These are phyloP conservation scores for Backusella circina DNA, from an alignment of 192 early-diverging fungal genomes.

Conservation along the genomic window DNA sequence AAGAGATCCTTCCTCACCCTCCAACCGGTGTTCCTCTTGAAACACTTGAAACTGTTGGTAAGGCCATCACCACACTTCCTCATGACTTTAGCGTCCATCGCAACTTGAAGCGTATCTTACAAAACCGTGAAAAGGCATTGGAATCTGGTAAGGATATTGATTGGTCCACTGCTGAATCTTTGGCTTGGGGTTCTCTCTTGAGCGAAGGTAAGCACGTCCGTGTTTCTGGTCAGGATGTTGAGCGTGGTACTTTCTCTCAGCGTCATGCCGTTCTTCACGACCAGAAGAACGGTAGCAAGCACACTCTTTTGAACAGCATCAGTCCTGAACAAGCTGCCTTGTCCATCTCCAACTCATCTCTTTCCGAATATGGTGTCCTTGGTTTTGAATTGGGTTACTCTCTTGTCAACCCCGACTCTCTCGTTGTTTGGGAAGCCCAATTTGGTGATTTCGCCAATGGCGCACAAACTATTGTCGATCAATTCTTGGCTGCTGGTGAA, in stretches of 20 bases:
- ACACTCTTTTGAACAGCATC: constrained; percentile 85
- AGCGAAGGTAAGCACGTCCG: constrained; percentile 90
- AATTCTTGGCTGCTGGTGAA: constrained; percentile 94
- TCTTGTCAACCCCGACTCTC: constrained; percentile 88
- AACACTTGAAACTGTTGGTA: constrained; percentile 78
- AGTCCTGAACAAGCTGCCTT: constrained; percentile 86
- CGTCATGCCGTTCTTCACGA: constrained; percentile 96
- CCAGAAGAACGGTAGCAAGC: constrained; percentile 80
- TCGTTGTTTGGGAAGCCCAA: constrained; percentile 98
- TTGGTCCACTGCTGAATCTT: constrained; percentile 92
- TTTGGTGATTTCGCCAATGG: constrained; percentile 98
- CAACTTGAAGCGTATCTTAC: constrained; percentile 83
- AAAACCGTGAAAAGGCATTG: constrained; percentile 78
- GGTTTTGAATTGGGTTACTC: constrained; percentile 99
- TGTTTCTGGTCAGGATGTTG: constrained; percentile 95
- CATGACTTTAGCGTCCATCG: constrained; percentile 82
- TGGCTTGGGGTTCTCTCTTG: constrained; percentile 91
- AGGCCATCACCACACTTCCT: constrained; percentile 77
- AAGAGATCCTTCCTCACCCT: constrained; percentile 63
- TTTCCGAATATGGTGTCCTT: constrained; percentile 93
- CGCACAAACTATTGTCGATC: constrained; percentile 97
- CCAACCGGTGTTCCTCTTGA: constrained; percentile 72
- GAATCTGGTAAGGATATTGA: constrained; percentile 81
- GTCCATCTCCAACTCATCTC: constrained; percentile 91
- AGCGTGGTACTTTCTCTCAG: constrained; percentile 99